Evolutionary conservation across 179 eudicot species (phyloP).

Genomic region (Patellifolia procumbens): DNA sequence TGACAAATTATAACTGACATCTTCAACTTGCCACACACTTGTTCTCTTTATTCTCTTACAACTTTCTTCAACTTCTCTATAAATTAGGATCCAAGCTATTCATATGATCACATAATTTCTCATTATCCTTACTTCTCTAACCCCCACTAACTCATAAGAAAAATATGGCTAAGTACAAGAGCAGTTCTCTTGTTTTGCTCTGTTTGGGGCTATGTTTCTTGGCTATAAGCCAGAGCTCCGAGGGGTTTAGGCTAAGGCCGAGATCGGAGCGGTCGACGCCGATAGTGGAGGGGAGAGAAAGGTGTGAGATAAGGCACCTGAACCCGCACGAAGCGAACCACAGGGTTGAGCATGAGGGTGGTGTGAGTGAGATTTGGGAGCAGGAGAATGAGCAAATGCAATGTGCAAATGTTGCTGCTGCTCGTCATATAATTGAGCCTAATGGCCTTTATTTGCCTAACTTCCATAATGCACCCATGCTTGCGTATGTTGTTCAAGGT

Average conservation of each 20-base stretch:
- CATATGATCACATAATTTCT: no score
- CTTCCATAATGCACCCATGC: not conserved
- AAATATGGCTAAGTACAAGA: not conserved
- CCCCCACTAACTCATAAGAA: not conserved
- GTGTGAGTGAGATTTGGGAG: not conserved
- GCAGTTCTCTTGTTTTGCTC: not conserved
- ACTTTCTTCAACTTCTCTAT: no score
- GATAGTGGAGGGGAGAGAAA: not conserved
- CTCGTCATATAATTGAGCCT: not conserved
- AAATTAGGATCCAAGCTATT: no score
- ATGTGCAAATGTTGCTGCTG: conserved; percentile 1
- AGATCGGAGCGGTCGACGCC: not conserved
- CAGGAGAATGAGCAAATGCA: not conserved
- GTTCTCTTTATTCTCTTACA: no score
- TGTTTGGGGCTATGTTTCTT: not conserved
- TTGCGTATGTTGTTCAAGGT: not conserved
- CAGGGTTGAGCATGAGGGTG: not conserved
- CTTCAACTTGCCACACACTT: no score
- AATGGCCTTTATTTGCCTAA: conserved; percentile 6
- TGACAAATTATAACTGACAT: no score
- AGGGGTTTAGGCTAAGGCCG: not conserved
- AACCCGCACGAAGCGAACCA: not conserved
- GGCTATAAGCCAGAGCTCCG: not conserved
- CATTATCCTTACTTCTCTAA: not conserved
- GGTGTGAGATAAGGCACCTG: not conserved